A percentile compares a stretch with the other conserved stretches of the same genome.
Conservation (phyloP, 169 alveolate species). For the Plasmodium cynomolgi region DNA sequence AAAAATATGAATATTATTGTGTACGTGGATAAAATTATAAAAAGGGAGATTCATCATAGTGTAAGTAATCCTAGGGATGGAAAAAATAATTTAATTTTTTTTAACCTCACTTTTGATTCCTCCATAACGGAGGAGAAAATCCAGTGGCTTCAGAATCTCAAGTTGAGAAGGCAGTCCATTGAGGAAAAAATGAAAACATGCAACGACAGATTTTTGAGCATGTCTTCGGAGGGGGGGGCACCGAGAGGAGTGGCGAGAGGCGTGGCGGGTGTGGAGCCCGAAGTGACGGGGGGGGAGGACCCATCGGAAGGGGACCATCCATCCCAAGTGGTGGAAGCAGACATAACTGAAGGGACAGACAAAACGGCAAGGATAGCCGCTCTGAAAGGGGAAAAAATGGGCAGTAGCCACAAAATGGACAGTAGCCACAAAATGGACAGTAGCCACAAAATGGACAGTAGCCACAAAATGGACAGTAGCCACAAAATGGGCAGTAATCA, state of each 20-base stretch:
- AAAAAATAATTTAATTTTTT: constrained; percentile 63
- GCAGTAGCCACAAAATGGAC: background rate
- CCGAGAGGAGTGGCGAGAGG: background rate
- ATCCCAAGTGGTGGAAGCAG: background rate
- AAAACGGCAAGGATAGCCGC: background rate
- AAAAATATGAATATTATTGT: constrained; percentile 75
- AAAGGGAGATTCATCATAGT: background rate
- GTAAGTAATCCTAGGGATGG: background rate
- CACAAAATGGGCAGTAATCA: background rate
- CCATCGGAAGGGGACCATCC: too few relatives aligned
- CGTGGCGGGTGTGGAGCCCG: background rate
- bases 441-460: background rate
- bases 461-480: background rate
- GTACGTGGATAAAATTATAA: constrained; percentile 74
- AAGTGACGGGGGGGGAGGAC: background rate
- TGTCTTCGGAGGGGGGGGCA: background rate
- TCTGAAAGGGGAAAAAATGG: background rate
- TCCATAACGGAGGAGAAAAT: constrained; percentile 76
- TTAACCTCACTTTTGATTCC: constrained; percentile 72
- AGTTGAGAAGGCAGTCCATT: constrained; percentile 3
- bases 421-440: too few relatives aligned
- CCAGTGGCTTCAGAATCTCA: constrained; percentile 55
- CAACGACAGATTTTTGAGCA: background rate
- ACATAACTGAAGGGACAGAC: background rate
- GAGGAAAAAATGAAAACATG: background rate